Evolutionary conservation across 1,284 basidiomycete species (phyloP).

Genomic region (Puccinia triticina): DNA sequence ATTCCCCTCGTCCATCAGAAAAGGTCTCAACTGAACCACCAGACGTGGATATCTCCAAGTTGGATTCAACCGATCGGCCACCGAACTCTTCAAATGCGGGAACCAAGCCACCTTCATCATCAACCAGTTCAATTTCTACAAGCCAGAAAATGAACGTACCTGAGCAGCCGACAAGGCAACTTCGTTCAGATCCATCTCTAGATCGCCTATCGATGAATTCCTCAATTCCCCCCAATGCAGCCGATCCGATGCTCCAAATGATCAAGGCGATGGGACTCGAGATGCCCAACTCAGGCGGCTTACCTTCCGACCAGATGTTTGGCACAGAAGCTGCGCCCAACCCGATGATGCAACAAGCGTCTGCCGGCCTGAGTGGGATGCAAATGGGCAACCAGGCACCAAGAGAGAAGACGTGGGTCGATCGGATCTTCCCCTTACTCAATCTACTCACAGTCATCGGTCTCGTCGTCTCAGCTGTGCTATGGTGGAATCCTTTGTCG

Average conservation of each 20-base stretch:
- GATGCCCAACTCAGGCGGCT: slow-evolving; percentile 14
- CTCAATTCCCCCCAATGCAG: slow-evolving; percentile 10
- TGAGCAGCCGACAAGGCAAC: neutral
- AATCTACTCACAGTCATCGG: slow-evolving; percentile 20
- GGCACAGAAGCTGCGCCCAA: neutral
- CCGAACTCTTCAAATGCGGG: neutral
- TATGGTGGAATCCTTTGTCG: slow-evolving; percentile 44
- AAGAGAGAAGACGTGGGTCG: slow-evolving; percentile 23
- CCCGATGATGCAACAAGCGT: slow-evolving; percentile 39
- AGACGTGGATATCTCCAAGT: slow-evolving; percentile 45
- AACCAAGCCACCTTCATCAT: slow-evolving; percentile 12
- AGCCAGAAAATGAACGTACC: neutral
- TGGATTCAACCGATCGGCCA: slow-evolving; percentile 21
- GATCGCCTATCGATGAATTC: neutral
- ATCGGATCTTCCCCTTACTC: slow-evolving; percentile 38
- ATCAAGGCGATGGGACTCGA: slow-evolving; percentile 50
- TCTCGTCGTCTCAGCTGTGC: slow-evolving; percentile 9
- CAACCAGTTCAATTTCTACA: neutral
- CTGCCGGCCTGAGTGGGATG: slow-evolving; percentile 34
- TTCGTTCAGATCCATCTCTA: neutral
- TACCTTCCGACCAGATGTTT: slow-evolving; percentile 28
- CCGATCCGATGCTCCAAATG: slow-evolving; percentile 46
- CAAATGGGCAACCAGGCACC: slow-evolving; percentile 3
- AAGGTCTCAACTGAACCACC: slow-evolving; percentile 28
- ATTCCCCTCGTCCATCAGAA: neutral